These are phyloP conservation scores for Lipomyces yamanashiensis DNA, from an alignment of 805 yeast species.

Conservation along the genomic window DNA sequence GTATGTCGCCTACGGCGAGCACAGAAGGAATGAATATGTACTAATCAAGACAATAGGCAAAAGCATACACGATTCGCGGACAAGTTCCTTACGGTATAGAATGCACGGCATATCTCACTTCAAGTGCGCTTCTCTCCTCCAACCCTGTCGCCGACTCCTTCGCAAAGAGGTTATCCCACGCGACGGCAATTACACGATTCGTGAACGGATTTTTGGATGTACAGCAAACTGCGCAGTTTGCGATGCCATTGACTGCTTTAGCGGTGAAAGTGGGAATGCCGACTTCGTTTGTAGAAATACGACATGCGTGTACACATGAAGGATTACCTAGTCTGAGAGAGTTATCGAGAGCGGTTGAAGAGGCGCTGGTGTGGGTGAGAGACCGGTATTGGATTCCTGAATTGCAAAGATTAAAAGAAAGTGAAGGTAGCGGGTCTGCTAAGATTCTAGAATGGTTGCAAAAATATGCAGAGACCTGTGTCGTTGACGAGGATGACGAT, in stretches of 20 bases:
- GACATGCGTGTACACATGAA: constrained; percentile 94
- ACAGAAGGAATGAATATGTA: not conserved
- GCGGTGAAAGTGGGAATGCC: constrained; percentile 76
- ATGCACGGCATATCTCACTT: constrained; percentile 61
- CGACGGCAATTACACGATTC: constrained; percentile 48
- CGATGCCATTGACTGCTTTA: constrained; percentile 74
- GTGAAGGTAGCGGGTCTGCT: not conserved
- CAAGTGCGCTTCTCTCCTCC: constrained; percentile 50
- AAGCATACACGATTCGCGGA: constrained; percentile 63
- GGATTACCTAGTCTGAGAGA: constrained; percentile 70
- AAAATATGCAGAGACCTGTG: not conserved
- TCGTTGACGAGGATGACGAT: not conserved
- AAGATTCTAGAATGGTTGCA: not conserved
- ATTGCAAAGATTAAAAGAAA: constrained; percentile 6
- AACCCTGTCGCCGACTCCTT: constrained; percentile 42
- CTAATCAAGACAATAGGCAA: constrained; percentile 24
- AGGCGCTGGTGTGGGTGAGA: constrained; percentile 77
- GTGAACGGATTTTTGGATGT: constrained; percentile 93
- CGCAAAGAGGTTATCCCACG: constrained; percentile 57
- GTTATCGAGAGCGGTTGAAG: constrained; percentile 60
- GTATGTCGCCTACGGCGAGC: constrained; percentile 5
- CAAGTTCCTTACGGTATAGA: constrained; percentile 74
- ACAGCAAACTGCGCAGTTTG: constrained; percentile 74
- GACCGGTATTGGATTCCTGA: constrained; percentile 67
- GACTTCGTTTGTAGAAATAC: constrained; percentile 78